Evolutionary conservation across 2,329 filamentous ascomycete species (phyloP), one percentile per base, ranked within the genome.

Genomic region (Phyllosticta paracitricarpa): DNA sequence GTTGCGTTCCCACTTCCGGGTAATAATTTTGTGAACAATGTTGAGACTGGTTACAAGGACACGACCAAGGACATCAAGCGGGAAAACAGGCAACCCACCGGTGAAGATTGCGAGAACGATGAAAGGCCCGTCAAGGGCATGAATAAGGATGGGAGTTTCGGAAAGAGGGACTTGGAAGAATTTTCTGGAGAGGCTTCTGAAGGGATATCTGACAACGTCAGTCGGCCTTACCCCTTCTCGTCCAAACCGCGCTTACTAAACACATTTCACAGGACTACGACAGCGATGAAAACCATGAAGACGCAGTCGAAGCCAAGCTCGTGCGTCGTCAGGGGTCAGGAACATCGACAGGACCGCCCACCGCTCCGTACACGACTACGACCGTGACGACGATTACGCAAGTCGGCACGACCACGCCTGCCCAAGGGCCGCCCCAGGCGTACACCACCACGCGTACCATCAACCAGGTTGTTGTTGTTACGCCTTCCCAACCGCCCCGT

Each of bases 341-440:
- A 28, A 28, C 33, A 35, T 12, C 33, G 9, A 35, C 33, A 28
- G 26, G 4, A 12, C 33, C 33, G 14, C 3, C 14, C 33, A 35
- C 33, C 9, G 12, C 33, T 10, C 33, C 33, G 3, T 35, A 35
- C 33, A 35, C 5, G 5, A 35, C 33, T 9, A 35, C 33, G 33
- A 3, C 12, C 9, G 3, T 22, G 8, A 52, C 51, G 9, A 52
- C 51, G 51, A 17, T 22, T 35, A 72, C 71, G 7, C 67, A 71
- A 55, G 64, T 70, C 51, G 70, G 69, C 9, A 24, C n/a, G 56
- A 56, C 53, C 22, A 56, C 61, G 25, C 25, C 51, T 22, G 57
- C 51, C 12, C 26, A 19, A 6, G 25, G 48, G 4, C 22, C 24
- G n/a, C 12, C 53, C 7, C 33, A 51, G 58, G 5, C 35, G 19